phyloP scores from a whole-genome alignment of 2,329 filamentous ascomycete species.

The Alternaria panax region DNA sequence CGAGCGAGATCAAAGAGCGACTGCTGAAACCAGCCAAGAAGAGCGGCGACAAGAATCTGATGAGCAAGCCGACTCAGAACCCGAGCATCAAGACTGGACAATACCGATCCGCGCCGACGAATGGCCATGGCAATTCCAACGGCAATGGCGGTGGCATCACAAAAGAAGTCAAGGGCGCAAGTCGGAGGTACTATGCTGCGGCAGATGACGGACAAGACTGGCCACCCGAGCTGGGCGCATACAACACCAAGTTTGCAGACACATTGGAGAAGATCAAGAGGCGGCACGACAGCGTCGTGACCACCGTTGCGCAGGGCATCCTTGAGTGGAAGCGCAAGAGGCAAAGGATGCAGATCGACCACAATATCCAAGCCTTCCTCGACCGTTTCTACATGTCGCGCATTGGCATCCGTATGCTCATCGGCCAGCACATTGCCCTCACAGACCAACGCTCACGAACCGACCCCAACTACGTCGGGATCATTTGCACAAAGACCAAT shows the following conservation, averaged over 20 bases:
- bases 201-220: constrained; percentile 88
- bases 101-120: constrained; percentile 67
- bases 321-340: constrained; percentile 96
- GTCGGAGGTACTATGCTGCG: constrained; percentile 84
- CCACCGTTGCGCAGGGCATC: constrained; percentile 96
- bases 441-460: constrained; percentile 90
- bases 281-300: constrained; percentile 95
- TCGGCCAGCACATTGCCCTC: constrained; percentile 96
- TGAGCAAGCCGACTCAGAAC: constrained; percentile 86
- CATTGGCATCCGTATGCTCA: constrained; percentile 98
- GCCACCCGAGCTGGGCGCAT: constrained; percentile 92
- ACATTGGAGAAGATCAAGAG: constrained; percentile 93
- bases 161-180: constrained; percentile 58
- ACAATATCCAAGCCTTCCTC: constrained; percentile 95
- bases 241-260: constrained; percentile 89
- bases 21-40: constrained; percentile 73
- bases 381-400: constrained; percentile 99
- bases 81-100: constrained; percentile 87
- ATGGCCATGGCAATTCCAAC: constrained; percentile 45
- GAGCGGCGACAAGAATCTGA: constrained; percentile 69
- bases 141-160: constrained; percentile 57
- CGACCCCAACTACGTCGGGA: constrained; percentile 94
- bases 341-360: constrained; percentile 97
- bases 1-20: constrained; percentile 76
- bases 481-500: constrained; percentile 99